A percentile compares a stretch with the other conserved stretches of the same genome.
Conservation (phyloP, 805 yeast species). For the Torulaspora indica region DNA sequence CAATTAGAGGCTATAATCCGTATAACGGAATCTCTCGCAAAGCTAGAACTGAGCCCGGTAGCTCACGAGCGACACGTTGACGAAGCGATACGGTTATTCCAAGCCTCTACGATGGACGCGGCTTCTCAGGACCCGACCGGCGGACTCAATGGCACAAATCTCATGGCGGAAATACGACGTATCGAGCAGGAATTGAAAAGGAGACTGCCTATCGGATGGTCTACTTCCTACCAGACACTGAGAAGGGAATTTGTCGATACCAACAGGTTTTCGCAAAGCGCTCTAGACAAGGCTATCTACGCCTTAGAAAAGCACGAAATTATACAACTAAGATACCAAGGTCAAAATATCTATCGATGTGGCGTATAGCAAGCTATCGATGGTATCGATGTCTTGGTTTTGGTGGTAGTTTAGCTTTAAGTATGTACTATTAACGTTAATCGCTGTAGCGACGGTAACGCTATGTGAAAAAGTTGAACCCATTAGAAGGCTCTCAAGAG, state of each 20-base stretch:
- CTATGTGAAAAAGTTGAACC: slow-evolving; percentile 1
- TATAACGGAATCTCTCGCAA: slow-evolving; percentile 90
- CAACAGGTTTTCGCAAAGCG: slow-evolving; percentile 57
- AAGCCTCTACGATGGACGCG: slow-evolving; percentile 97
- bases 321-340: slow-evolving; percentile 82
- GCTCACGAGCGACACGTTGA: slow-evolving; percentile 89
- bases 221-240: slow-evolving; percentile 79
- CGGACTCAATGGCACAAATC: slow-evolving; percentile 45
- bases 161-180: slow-evolving; percentile 64
- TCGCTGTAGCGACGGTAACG: slow-evolving; percentile 1
- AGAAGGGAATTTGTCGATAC: slow-evolving; percentile 74
- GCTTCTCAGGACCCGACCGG: slow-evolving; percentile 51
- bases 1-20: slow-evolving; percentile 96
- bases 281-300: slow-evolving; percentile 76
- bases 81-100: slow-evolving; percentile 89
- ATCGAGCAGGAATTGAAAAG: slow-evolving; percentile 83
- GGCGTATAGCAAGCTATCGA: slow-evolving; percentile 44
- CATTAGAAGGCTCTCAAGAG: background rate
- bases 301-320: slow-evolving; percentile 81
- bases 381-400: background rate
- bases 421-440: slow-evolving; percentile 3
- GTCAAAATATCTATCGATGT: slow-evolving; percentile 71
- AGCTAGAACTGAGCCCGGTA: slow-evolving; percentile 71
- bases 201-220: slow-evolving; percentile 94
- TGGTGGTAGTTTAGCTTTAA: background rate